A percentile compares a stretch with the other conserved stretches of the same genome.
Evolutionary conservation across 2,329 filamentous ascomycete species (phyloP).

Genomic region (Fusarium domesticum): DNA sequence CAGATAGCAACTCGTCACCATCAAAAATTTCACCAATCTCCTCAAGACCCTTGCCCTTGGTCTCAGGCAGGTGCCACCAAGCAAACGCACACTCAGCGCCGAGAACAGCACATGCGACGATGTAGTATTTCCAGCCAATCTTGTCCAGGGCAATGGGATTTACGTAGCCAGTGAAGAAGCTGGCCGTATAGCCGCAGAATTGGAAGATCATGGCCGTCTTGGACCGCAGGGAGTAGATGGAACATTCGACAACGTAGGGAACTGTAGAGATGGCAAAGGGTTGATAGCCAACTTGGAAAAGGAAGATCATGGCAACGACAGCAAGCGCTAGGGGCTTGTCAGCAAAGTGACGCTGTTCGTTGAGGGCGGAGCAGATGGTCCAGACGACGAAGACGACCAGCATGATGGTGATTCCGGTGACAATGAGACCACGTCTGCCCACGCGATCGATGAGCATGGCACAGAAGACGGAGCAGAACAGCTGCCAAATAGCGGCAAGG

Average conservation of each 20-base stretch:
- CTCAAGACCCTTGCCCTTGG: constrained; percentile 22
- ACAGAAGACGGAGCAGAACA: constrained; percentile 31
- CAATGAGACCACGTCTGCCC: constrained; percentile 41
- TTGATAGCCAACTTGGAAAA: constrained; percentile 25
- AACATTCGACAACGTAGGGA: constrained; percentile 46
- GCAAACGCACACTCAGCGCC: constrained; percentile 18
- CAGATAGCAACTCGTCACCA: constrained; percentile 50
- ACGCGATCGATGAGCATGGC: constrained; percentile 41
- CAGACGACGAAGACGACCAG: constrained; percentile 35
- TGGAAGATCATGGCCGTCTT: constrained; percentile 32
- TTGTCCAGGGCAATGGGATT: constrained; percentile 43
- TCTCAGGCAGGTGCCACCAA: constrained; percentile 31
- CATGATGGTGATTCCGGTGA: constrained; percentile 37
- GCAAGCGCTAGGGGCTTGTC: constrained; percentile 38
- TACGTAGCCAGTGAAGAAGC: constrained; percentile 40
- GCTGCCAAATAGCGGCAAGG: constrained; percentile 35
- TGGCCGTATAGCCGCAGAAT: constrained; percentile 27
- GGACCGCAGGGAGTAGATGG: constrained; percentile 32
- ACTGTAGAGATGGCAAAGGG: constrained; percentile 42
- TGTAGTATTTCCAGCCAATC: constrained; percentile 44
- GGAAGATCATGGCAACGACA: constrained; percentile 40
- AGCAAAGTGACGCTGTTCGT: constrained; percentile 27
- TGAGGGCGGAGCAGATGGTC: constrained; percentile 41
- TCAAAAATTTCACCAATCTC: constrained; percentile 27
- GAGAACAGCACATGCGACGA: constrained; percentile 40